Percentiles rank a stretch among this genome's conserved stretches.
These are phyloP conservation scores for Vitis cinerea DNA, from an alignment of 164 flowering plant genomes.

Conservation along the genomic window DNA sequence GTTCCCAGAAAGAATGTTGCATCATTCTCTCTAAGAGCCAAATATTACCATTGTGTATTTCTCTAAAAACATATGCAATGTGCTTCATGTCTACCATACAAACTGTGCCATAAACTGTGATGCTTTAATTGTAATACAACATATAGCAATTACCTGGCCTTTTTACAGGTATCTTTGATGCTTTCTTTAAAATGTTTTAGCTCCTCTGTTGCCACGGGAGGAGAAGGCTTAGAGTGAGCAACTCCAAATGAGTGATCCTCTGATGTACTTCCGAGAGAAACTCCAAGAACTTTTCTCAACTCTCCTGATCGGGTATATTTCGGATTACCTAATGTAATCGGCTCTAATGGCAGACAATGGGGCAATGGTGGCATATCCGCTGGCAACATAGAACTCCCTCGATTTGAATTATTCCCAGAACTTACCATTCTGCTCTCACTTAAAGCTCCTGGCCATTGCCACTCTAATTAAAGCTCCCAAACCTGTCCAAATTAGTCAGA, in stretches of 20 bases:
- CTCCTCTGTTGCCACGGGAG: constrained; percentile 51
- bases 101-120: neutral
- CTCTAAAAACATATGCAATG: neutral
- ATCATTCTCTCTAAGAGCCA: too few relatives aligned
- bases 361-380: constrained; percentile 26
- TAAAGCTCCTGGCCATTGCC: neutral
- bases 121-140: neutral
- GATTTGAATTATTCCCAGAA: constrained; percentile 18
- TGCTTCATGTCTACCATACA: neutral
- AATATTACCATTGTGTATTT: too few relatives aligned
- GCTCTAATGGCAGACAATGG: constrained; percentile 28
- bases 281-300: constrained; percentile 25
- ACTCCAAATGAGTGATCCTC: constrained; percentile 34
- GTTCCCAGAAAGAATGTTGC: too few relatives aligned
- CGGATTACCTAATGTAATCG: constrained; percentile 26
- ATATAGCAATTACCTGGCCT: constrained; percentile 34
- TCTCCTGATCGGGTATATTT: constrained; percentile 29
- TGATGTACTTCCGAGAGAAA: constrained; percentile 17
- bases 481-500: neutral
- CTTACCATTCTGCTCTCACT: constrained; percentile 13
- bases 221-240: constrained; percentile 38
- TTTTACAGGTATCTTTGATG: constrained; percentile 36
- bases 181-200: constrained; percentile 55
- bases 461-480: neutral
- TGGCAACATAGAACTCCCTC: constrained; percentile 13